These are phyloP conservation scores for Lodderomyces oxycetoniae DNA, from an alignment of 1,139 yeast species.

Conservation along the genomic window DNA sequence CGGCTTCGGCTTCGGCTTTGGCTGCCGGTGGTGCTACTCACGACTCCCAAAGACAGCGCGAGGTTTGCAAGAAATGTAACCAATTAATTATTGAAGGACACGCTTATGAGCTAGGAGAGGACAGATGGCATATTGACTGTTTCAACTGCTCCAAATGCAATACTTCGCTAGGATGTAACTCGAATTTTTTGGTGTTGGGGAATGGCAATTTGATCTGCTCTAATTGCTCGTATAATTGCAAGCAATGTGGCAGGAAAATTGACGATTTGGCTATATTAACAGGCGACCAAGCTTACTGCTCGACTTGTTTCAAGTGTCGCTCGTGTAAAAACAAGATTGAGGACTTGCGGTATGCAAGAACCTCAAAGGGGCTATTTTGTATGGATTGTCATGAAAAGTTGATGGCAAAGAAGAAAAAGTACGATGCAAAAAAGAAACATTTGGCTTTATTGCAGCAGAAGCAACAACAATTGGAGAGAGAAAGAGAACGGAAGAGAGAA, in stretches of 20 bases:
- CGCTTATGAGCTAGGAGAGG: conserved; percentile 81
- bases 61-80: conserved; percentile 41
- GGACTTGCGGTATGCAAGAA: conserved; percentile 87
- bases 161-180: conserved; percentile 73
- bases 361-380: conserved; percentile 90
- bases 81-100: conserved; percentile 63
- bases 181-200: conserved; percentile 85
- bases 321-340: conserved; percentile 85
- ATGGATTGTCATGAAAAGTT: conserved; percentile 88
- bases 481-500: conserved; percentile 5
- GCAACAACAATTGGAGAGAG: conserved; percentile 10
- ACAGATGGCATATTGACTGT: conserved; percentile 93
- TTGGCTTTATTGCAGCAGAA: conserved; percentile 16
- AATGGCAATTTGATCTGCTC: conserved; percentile 90
- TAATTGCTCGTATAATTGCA: conserved; percentile 85
- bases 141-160: conserved; percentile 85
- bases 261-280: conserved; percentile 95
- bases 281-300: conserved; percentile 92
- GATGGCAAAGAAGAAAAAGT: conserved; percentile 59
- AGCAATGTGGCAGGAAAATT: conserved; percentile 82
- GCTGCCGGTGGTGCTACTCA: too few species aligned
- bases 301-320: conserved; percentile 85
- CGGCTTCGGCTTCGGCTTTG: too few species aligned
- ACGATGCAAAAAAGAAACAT: conserved; percentile 44
- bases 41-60: conserved; percentile 14